phyloP scores from a whole-genome alignment of 1,284 basidiomycete species.

The Phlebopus sp. region DNA sequence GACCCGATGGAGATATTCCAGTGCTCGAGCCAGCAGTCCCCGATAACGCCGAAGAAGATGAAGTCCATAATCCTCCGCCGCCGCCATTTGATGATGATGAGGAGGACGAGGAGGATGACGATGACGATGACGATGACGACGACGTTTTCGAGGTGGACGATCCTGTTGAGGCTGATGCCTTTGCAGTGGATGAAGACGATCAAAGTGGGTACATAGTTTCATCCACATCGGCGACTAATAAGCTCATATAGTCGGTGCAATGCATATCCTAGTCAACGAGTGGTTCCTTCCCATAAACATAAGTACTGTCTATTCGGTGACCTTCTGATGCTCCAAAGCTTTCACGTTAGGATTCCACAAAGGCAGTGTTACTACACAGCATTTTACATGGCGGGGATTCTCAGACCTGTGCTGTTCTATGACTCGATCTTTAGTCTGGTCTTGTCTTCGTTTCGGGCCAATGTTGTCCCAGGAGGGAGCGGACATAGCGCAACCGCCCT shows the following conservation, averaged over 20 bases:
- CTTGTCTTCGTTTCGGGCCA: too few species aligned
- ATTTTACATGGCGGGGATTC: too few species aligned
- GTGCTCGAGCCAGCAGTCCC: background rate
- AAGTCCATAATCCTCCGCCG: constrained; percentile 14
- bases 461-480: too few species aligned
- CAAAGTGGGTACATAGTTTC: constrained; percentile 8
- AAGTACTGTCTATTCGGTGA: constrained; percentile 26
- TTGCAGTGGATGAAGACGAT: background rate
- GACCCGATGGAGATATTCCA: background rate
- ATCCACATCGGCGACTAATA: background rate
- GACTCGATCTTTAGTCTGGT: too few species aligned
- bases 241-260: constrained; percentile 10
- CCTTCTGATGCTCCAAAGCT: constrained; percentile 11
- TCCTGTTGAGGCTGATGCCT: background rate
- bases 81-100: constrained; percentile 4
- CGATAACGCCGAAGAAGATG: background rate
- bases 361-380: too few species aligned
- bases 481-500: too few species aligned
- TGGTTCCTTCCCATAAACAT: constrained; percentile 19
- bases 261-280: constrained; percentile 21
- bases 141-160: constrained; percentile 16
- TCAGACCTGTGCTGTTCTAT: too few species aligned
- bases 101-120: constrained; percentile 9
- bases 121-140: constrained; percentile 13
- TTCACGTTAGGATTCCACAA: too few species aligned